A percentile compares a stretch with the other conserved stretches of the same genome.
phyloP scores from a whole-genome alignment of 78 protist genomes.

The Speleostelium caveatum region DNA sequence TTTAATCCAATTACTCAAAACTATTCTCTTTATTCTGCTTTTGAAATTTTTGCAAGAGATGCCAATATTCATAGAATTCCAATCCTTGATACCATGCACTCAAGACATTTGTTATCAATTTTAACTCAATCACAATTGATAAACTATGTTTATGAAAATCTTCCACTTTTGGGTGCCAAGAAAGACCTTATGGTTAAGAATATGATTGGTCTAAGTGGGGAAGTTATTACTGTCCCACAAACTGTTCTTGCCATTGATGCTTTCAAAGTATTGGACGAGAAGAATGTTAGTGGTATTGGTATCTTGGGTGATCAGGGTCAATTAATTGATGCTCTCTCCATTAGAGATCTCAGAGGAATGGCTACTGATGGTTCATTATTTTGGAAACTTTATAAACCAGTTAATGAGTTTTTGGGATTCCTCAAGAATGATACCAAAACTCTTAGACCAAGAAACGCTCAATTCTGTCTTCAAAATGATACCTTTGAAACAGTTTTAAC shows the following conservation, averaged over 20 bases:
- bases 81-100: constrained; percentile 38
- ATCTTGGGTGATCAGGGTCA: constrained; percentile 30
- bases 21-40: constrained; percentile 35
- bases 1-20: constrained; percentile 55
- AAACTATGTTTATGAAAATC: constrained; percentile 48
- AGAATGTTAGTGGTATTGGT: constrained; percentile 61
- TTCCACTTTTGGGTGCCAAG: constrained; percentile 32
- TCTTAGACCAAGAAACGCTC: constrained; percentile 41
- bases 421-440: constrained; percentile 36
- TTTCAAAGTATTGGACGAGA: constrained; percentile 51
- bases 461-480: constrained; percentile 11
- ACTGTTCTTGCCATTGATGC: constrained; percentile 58
- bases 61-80: constrained; percentile 69
- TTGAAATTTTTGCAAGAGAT: constrained; percentile 73
- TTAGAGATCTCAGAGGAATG: constrained; percentile 64
- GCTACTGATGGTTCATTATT: constrained; percentile 53
- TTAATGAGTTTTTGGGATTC: constrained; percentile 35
- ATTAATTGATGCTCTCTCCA: constrained; percentile 35
- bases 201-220: constrained; percentile 15
- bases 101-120: constrained; percentile 60
- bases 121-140: constrained; percentile 63
- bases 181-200: constrained; percentile 58
- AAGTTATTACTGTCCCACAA: not conserved
- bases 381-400: constrained; percentile 63
- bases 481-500: constrained; percentile 63